Base-by-base conservation (phyloP, 306 rosid genomes). In the Comarum palustre region DNA sequence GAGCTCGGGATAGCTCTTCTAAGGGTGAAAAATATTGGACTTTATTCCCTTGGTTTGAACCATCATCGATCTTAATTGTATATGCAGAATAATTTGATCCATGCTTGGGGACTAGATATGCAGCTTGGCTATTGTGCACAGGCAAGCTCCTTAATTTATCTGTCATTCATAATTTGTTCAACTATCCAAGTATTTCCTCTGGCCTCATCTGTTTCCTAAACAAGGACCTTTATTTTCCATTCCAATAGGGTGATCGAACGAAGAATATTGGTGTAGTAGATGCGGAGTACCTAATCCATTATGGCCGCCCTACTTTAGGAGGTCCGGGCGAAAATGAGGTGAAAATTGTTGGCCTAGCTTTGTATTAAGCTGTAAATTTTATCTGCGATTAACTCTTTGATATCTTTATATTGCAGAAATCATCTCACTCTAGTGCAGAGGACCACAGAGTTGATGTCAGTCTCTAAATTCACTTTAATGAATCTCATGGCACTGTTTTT, bases 71-170 rank as follows among this genome's bases (percentile, higher is more conserved):
- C 4, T 57, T 57, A 12, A 16, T 39, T 25, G 19, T 25, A 11
- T 27, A 57, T 57, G 42, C 88, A 94, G 98, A 94, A 82, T 71
- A 92, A 94, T 80, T 87, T 94, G 91, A 76, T 94, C 52, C 97
- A 94, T 81, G 98, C 96, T 42, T 94, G 98, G 98, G 98, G 98
- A 60, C 85, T 94, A 51, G 97, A 94, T 77, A 83, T 84, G 81
- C 95, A 91, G 75, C 90, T 94, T 52, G 98, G 98, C 38, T 94
- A 94, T 75, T 94, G 98, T 77, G 88, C 97, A 52, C 96, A 88
- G 98, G 98, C 85, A 84, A 83, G 96, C 75, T 62, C 77, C 66
- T 45, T 55, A 7, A 61, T 46, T 6, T 43, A 22, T 65, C 3
- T 72, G 24, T 55, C 51, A 6, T 61, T 20, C 42, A 19, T 43